Evolutionary conservation across 176 grass and related monocot genomes (phyloP), one percentile per base, ranked within the genome.

Genomic region (Cenchrus americanus): DNA sequence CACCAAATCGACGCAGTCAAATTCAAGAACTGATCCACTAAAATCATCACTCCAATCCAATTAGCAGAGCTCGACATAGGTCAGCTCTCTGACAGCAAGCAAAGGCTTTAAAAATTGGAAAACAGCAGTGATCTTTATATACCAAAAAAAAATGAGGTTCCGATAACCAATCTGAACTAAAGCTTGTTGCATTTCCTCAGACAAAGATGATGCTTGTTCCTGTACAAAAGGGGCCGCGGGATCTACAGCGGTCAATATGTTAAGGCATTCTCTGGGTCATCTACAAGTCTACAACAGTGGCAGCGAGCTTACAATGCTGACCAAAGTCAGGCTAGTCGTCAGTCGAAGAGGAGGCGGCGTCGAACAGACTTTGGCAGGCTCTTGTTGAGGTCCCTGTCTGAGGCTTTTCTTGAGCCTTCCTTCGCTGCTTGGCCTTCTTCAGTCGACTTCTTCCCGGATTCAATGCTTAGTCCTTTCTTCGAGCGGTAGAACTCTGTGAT

Each of bases 401-500:
- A 48, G 37, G 80, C 84, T 73, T 73, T 93, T 78, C 89, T 90
- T 22, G 54, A 86, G 37, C 77, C 75, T 10, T 78, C 80, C 22
- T 78, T 88, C 1, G 51, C 6, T 22, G 76, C 66, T 13, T 79
- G 51, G 1, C 61, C 71, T 62, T 89, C 86, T 55, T 14, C 66
- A 23, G 1, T 47, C 8, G 77, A 75, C 22, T 82, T 80, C 86
- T 91, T 92, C 69, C 80, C 78, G 2, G 83, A 61, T 7, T 80
- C 87, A 10, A 63, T 46, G 23, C 14, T 40, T 49, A 52, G 55
- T 44, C 46, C 87, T 77, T 98, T 98, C 22, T 76, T 85, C 0
- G 89, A 89, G 19, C 87, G 89, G 80, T 93, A 99, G 74, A 96
- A 99, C 51, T 89, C 85, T 26, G 84, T 99, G 86, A 99, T 96